Evolutionary conservation across 345 rosid species (phyloP).

Genomic region (Corchorus olitorius): DNA sequence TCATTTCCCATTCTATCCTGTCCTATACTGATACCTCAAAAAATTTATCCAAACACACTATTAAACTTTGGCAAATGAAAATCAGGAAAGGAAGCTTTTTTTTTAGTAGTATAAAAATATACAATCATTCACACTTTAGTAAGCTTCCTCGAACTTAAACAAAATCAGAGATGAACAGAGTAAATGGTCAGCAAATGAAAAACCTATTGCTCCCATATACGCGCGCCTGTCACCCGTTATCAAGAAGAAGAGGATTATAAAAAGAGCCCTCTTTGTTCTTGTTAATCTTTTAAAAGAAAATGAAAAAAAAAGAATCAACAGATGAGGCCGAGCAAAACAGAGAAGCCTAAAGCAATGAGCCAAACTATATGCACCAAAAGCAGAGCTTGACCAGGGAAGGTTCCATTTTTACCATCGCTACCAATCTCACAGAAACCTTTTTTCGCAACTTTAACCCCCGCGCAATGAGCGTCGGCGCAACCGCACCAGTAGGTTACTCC

Average conservation of each 20-base stretch:
- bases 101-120: too few species aligned
- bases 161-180: neutral
- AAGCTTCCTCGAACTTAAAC: too few species aligned
- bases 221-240: neutral
- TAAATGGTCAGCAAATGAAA: slow-evolving; percentile 3
- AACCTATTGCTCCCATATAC: neutral
- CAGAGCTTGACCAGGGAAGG: slow-evolving; percentile 85
- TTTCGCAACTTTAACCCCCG: slow-evolving; percentile 63
- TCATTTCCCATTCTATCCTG: too few species aligned
- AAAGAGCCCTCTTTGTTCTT: neutral
- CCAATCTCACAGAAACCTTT: slow-evolving; percentile 77
- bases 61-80: too few species aligned
- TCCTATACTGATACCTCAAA: too few species aligned
- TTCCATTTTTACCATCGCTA: slow-evolving; percentile 53
- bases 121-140: too few species aligned
- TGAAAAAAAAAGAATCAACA: slow-evolving; percentile 24
- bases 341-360: slow-evolving; percentile 83
- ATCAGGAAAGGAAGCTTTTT: too few species aligned
- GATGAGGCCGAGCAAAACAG: slow-evolving; percentile 75
- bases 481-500: slow-evolving; percentile 99
- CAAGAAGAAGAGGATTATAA: neutral
- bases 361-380: slow-evolving; percentile 89
- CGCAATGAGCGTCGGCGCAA: slow-evolving; percentile 77
- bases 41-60: too few species aligned
- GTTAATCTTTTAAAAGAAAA: too few species aligned